Base-by-base conservation (phyloP, 2,329 filamentous ascomycete species). In the Dothideomycetes sp. region DNA sequence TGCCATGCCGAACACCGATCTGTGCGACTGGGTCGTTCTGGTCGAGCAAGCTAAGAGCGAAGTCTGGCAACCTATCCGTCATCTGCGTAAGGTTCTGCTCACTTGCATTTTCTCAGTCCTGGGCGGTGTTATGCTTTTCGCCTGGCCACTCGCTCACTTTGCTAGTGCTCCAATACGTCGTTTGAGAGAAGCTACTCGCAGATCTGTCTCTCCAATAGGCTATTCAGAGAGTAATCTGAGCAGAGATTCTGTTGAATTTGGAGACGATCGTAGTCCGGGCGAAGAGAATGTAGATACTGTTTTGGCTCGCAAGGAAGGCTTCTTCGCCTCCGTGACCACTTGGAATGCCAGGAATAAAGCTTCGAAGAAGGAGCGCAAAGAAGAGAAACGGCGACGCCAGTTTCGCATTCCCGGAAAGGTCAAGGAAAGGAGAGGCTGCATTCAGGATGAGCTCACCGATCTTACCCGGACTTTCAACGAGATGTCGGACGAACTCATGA, bases 331-430 rank as follows among this genome's bases (percentile, higher is more conserved):
- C 15, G 55, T 70, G 1, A 45, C 47, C 31, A 47, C 51, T 18
- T 57, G 52, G 61, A 46, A 28, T 12, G 17, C 20, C 49, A 62
- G 53, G 54, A 55, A 51, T 4, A 58, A 47, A 35, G 30, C 17
- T 6, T 33, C 38, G 5, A 51, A 53, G 29, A 53, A 59, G 35
- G 63, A 62, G 19, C 57, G 56, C 39, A 54, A 54, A 33, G 61
- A 65, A 22, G 62, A 56, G 15, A 57, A 57, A 43, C 54, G 58
- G 18, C 56, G 71, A 27, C 70, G 70, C 35, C 71, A 74, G 22
- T 94, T 94, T 61, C 85, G 84, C 48, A 93, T 95, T 28, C 88
- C 88, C 0, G 78, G 76, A 11, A 86, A 84, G 56, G 88, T 95
- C 8, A 77, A 77, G 41, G 80, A 86, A 43, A 70, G 77, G 16